Base-by-base conservation (phyloP, 2,329 filamentous ascomycete genomes). In the Diplocarpon mali region DNA sequence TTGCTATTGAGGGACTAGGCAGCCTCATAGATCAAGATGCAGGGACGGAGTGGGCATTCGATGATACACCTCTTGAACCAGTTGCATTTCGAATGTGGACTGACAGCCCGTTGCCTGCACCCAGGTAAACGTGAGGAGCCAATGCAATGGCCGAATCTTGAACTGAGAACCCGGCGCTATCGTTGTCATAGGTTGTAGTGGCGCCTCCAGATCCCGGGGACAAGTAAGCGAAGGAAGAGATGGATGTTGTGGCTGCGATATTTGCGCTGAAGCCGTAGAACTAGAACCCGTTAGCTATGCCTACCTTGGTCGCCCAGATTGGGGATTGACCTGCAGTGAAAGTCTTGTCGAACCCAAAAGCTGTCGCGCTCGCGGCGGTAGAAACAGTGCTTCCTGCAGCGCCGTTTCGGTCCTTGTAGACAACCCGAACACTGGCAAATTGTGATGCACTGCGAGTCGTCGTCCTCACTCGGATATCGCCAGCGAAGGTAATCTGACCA, bases 171-270 rank as follows among this genome's bases (percentile, higher is more conserved):
- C 65, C 65, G 31, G 67, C 65, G 6, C 75, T 75, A 52, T 79
- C 79, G 58, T 80, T 80, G 54, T 77, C 69, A 51, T 69, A 71
- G 0, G 58, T 57, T 45, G 67, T 60, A 16, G 61, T 68, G 13
- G 65, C 63, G 6, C 73, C 75, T 48, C 69, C 67, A 2, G 62
- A n/a, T 65, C 42, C 67, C 62, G 44, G 68, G 71, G 42, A 80
- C 55, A 2, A 72, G 62, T 55, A 78, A 58, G 49, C 67, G 64
- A 83, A 75, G 52, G 80, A 70, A 34, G 80, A 71, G 62, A 85
- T 75, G 51, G 82, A 69, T 45, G 73, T 65, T 46, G 73, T 63
- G 52, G 76, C 66, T 49, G 74, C 60, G 54, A 88, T 71, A 45
- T 73, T 62, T 24, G 47, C 40, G 12, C 48, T 53, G 43, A 60